Evolutionary conservation across 345 rosid genomes (phyloP), one percentile per base, ranked within the genome.

Genomic region (Anacardium occidentale): DNA sequence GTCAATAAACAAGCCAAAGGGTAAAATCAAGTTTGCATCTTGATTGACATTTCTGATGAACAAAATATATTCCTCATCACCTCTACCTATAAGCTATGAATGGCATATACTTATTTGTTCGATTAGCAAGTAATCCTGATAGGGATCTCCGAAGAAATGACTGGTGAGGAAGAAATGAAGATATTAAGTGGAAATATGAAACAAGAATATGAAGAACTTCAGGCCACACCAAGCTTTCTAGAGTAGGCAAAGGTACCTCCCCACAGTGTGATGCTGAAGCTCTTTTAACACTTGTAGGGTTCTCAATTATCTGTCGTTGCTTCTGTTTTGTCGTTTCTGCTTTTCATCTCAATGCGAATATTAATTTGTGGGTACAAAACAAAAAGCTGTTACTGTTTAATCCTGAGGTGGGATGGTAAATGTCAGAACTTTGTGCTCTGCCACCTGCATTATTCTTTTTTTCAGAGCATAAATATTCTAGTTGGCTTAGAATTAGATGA

Each of bases 61-160:
- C 60, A 42, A n/a, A 61, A 50, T 29, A 10, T 50, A 54, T 69
- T 44, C 72, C 55, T 22, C 40, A 10, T 40, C 40, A 10, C 24
- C 37, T 40, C 66, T 29, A 4, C 2, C 32, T 6, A 7, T 40
- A 13, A 32, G 24, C 11, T 10, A 12, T 34, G 51, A 1, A 17
- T 7, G 10, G 61, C 40, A 5, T 37, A 37, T 37, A 24, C 14
- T 32, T 60, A 29, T 17, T 17, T 2, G 58, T n/a, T 20, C 34
- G 12, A 18, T 61, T 66, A 61, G 62, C 62, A 37, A 62, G n/a
- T n/a, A 71, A 26, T 32, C 50, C 67, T 61, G 60, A 61, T 50
- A 21, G 20, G 21, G 50, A 71, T 24, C 65, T 22, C 12, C 37
- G 15, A 66, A 48, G 37, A 64, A 20, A 42, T n/a, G 13, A 51